Evolutionary conservation across 768 basidiomycete genomes (phyloP), one percentile per base, ranked within the genome.

Genomic region (Russula lepida): DNA sequence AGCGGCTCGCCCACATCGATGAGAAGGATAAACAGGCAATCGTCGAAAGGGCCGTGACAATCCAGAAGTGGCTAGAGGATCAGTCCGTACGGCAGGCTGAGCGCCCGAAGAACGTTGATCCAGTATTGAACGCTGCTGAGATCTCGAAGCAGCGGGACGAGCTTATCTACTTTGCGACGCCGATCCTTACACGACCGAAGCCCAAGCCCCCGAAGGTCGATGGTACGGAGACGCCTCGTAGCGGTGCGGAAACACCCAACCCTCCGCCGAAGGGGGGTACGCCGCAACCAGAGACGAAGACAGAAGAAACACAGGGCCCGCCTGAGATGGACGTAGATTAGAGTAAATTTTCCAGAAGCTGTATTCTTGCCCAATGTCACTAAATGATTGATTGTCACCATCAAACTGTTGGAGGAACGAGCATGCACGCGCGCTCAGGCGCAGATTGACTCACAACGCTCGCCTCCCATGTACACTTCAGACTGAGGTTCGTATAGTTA

Each of bases 41-140:
- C 65, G 80, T 98, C 67, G 97, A 99, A 77, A 89, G 88, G 73
- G 86, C 86, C 59, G 97, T 90, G 54, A 92, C 85, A 11, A 77
- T 88, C 41, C 88, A 92, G 75, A 90, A 97, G 76, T 98, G 95
- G 97, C 81, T 99, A 59, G 91, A 97, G 69, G 95, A 99, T 79
- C 83, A 89, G 79, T 83, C 84, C 61, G 86, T 84, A 62, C 78
- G 86, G 67, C 97, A 98, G 80, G 79, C 82, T 8, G 95, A 98
- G 79, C 79, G 86, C 58, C 76, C 88, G 72, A 95, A 97, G 85
- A 88, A 90, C 71, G 84, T 86, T 58, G 87, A 95, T 71, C 88
- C 93, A 27, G 82, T 92, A 62, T 74, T 98, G 73, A 92, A 81
- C 60, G 81, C 78, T 52, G 85, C 78, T 60, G 93, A 98, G 73